Conservation (phyloP, 345 rosid species). For the Psidium guajava region DNA sequence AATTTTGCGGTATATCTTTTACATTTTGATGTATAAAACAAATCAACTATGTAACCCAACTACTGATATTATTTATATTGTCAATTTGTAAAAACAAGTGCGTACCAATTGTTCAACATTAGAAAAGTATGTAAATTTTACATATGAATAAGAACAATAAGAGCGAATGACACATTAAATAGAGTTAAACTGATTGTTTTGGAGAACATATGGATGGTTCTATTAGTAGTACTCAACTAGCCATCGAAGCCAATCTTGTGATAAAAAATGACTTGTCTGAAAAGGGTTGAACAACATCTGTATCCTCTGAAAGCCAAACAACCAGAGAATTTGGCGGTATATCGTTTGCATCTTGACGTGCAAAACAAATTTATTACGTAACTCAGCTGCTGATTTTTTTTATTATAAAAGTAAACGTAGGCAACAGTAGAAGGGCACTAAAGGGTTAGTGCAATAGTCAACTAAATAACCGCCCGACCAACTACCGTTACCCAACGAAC, state of each 20-base stretch:
- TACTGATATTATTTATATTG: not conserved
- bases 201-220: not conserved
- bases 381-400: not conserved
- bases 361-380: not conserved
- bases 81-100: not conserved
- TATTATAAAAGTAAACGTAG: not conserved
- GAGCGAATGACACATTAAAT: not conserved
- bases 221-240: not conserved
- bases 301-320: not conserved
- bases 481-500: not conserved
- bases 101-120: not conserved
- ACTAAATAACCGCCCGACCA: not conserved
- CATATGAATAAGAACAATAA: not conserved
- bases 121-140: not conserved
- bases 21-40: not conserved
- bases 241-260: not conserved
- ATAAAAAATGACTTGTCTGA: not conserved
- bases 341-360: not conserved
- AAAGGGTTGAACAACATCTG: not conserved
- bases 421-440: not conserved
- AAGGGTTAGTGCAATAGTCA: not conserved
- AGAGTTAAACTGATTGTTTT: not conserved
- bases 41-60: not conserved
- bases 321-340: not conserved
- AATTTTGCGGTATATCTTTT: not conserved